Evolutionary conservation across 192 early-diverging fungal species (phyloP).

Genomic region (Linderina pennispora): DNA sequence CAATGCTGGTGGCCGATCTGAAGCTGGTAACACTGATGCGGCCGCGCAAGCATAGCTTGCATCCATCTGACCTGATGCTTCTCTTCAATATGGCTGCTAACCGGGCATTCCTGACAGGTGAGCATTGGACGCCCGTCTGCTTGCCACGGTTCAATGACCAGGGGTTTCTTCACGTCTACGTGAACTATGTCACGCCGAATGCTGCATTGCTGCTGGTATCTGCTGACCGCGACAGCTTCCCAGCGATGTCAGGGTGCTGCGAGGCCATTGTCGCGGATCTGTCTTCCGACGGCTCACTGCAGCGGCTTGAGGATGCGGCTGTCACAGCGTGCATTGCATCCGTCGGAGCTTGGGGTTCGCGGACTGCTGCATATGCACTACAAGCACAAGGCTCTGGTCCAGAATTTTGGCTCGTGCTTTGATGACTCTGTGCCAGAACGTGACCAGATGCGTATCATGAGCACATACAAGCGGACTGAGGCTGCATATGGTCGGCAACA

Average conservation of each 20-base stretch:
- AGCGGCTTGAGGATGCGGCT: slow-evolving; percentile 46
- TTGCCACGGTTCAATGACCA: slow-evolving; percentile 85
- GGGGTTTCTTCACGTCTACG: slow-evolving; percentile 84
- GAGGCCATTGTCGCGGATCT: slow-evolving; percentile 48
- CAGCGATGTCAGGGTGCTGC: slow-evolving; percentile 66
- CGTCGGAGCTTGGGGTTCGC: slow-evolving; percentile 25
- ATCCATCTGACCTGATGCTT: slow-evolving; percentile 76
- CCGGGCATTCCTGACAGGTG: slow-evolving; percentile 66
- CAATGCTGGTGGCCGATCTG: slow-evolving; percentile 68
- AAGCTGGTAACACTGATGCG: slow-evolving; percentile 70
- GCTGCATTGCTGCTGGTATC: slow-evolving; percentile 70
- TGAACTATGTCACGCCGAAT: slow-evolving; percentile 70
- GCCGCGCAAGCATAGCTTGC: slow-evolving; percentile 70
- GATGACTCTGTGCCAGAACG: slow-evolving; percentile 14
- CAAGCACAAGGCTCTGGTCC: slow-evolving; percentile 30
- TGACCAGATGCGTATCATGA: slow-evolving; percentile 42
- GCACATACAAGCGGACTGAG: slow-evolving; percentile 54
- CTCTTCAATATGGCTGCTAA: slow-evolving; percentile 80
- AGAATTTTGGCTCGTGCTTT: slow-evolving; percentile 40
- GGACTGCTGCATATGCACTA: slow-evolving; percentile 38
- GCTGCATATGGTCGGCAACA: slow-evolving; percentile 27
- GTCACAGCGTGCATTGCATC: slow-evolving; percentile 42
- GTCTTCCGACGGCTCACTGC: slow-evolving; percentile 26
- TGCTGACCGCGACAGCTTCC: slow-evolving; percentile 80
- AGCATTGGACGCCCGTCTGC: slow-evolving; percentile 93